Percentiles rank a stretch among this genome's conserved stretches.
Evolutionary conservation across 495 filamentous ascomycete species (phyloP).

Genomic region (Monascus purpureus): DNA sequence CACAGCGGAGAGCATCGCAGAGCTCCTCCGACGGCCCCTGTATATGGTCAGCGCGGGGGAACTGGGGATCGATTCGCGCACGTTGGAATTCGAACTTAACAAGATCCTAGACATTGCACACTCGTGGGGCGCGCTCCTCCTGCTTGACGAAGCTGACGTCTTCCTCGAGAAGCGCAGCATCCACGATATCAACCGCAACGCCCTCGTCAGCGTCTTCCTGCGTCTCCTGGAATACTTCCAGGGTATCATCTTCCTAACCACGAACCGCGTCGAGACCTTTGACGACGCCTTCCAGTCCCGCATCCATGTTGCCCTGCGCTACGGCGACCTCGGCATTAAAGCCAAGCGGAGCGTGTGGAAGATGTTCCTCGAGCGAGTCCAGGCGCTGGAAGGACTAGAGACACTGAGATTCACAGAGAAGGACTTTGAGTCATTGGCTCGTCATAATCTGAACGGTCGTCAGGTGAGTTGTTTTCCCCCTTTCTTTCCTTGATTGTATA

Average conservation of each 20-base stretch:
- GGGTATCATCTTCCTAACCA: slow-evolving; percentile 67
- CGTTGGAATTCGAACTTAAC: slow-evolving; percentile 64
- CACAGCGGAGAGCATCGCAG: slow-evolving; percentile 77
- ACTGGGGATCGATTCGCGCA: slow-evolving; percentile 65
- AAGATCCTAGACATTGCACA: slow-evolving; percentile 81
- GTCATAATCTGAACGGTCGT: slow-evolving; percentile 71
- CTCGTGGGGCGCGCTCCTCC: slow-evolving; percentile 69
- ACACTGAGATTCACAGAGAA: slow-evolving; percentile 49
- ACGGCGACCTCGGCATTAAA: slow-evolving; percentile 59
- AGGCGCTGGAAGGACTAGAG: slow-evolving; percentile 46
- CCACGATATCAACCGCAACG: slow-evolving; percentile 61
- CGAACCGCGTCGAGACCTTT: slow-evolving; percentile 64
- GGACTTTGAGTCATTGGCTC: slow-evolving; percentile 52
- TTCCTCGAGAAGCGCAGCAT: slow-evolving; percentile 62
- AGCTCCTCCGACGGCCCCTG: slow-evolving; percentile 66
- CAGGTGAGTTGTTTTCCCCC: slow-evolving; percentile 36
- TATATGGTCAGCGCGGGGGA: slow-evolving; percentile 79
- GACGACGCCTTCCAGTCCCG: slow-evolving; percentile 54
- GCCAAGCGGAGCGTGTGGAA: slow-evolving; percentile 79
- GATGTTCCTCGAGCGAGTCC: slow-evolving; percentile 63
- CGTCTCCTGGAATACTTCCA: slow-evolving; percentile 65
- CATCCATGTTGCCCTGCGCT: slow-evolving; percentile 65
- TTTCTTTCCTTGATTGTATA: background rate
- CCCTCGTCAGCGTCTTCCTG: slow-evolving; percentile 63
- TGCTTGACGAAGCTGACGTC: slow-evolving; percentile 68